phyloP scores from a whole-genome alignment of 441 rosid genomes.

The Adansonia madagascariensis region DNA sequence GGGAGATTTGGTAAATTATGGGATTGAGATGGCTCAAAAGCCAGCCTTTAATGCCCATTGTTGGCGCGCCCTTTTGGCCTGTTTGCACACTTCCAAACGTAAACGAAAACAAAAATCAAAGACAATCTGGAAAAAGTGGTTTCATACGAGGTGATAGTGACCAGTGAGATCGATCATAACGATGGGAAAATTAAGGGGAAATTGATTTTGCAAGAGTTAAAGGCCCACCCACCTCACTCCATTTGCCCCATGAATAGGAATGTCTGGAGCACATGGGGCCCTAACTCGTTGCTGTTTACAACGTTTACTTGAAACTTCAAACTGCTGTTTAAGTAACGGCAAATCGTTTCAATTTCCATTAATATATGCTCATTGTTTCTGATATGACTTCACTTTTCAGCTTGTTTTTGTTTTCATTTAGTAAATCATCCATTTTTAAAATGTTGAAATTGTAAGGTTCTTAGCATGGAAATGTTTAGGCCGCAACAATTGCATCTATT shows the following conservation, averaged over 20 bases:
- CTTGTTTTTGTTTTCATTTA: too few relatives aligned
- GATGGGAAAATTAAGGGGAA: too few relatives aligned
- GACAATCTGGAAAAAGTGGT: not conserved
- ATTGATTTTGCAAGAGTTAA: not conserved
- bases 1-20: slow-evolving; percentile 7
- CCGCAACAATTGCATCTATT: not conserved
- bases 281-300: not conserved
- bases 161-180: not conserved
- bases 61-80: slow-evolving; percentile 14
- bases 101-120: not conserved
- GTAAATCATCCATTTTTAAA: not conserved
- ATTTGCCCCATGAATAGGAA: not conserved
- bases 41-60: not conserved
- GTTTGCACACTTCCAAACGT: not conserved
- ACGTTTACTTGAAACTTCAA: not conserved
- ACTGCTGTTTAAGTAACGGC: not conserved
- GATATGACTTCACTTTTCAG: not conserved
- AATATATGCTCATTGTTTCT: not conserved
- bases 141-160: not conserved
- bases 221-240: not conserved
- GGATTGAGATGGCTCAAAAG: slow-evolving; percentile 22
- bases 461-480: not conserved
- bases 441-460: not conserved
- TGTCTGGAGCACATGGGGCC: slow-evolving; percentile 7
- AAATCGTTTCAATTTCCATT: not conserved